Conservation (phyloP, 2,329 filamentous ascomycete species). For the Beauveria pseudobassiana region DNA sequence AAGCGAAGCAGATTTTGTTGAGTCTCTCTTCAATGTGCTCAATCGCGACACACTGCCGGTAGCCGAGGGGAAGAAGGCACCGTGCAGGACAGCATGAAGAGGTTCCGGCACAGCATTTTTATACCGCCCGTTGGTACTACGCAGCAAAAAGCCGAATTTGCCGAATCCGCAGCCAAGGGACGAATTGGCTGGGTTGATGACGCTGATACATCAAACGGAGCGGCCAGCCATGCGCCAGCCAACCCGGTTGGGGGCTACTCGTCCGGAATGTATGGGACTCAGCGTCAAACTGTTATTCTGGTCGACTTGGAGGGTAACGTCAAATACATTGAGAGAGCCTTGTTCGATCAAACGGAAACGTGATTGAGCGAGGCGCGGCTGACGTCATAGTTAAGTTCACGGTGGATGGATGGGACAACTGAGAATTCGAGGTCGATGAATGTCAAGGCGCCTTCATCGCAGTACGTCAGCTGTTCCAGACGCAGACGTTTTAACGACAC, state of each 20-base stretch:
- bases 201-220: conserved; percentile 22
- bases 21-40: conserved; percentile 45
- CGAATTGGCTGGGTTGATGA: not conserved
- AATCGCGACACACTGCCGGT: conserved; percentile 49
- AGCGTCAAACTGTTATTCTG: conserved; percentile 55
- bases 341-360: conserved; percentile 53
- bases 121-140: conserved; percentile 44
- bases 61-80: conserved; percentile 35
- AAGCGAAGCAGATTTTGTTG: conserved; percentile 41
- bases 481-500: too few relatives aligned
- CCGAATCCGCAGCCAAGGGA: not conserved
- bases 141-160: conserved; percentile 28
- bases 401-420: conserved; percentile 45
- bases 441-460: too few relatives aligned
- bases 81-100: conserved; percentile 3
- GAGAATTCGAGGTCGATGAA: not conserved
- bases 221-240: conserved; percentile 16
- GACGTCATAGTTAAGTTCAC: conserved; percentile 49
- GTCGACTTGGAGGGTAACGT: conserved; percentile 58
- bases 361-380: conserved; percentile 44
- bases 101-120: conserved; percentile 34
- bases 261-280: conserved; percentile 56
- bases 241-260: conserved; percentile 36
- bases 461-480: too few relatives aligned
- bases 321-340: conserved; percentile 49